A percentile compares a stretch with the other conserved stretches of the same genome.
These are phyloP conservation scores for Paraurostyla sp. DNA, from an alignment of 73 alveolate species.

Conservation along the genomic window DNA sequence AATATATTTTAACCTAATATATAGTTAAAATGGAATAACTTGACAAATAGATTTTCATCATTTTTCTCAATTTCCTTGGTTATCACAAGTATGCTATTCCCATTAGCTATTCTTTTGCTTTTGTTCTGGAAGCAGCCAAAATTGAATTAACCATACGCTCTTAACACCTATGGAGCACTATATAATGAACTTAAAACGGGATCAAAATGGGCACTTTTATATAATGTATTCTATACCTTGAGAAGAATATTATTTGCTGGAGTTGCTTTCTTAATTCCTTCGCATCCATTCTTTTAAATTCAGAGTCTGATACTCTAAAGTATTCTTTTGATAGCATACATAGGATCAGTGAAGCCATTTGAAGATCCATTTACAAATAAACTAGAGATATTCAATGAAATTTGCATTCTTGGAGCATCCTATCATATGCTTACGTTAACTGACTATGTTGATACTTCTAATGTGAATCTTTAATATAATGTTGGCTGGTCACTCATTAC, in stretches of 20 bases:
- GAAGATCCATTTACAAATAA: background rate
- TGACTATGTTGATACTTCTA: constrained; percentile 1
- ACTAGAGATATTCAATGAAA: constrained; percentile 20
- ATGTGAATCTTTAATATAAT: background rate
- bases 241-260: constrained; percentile 48
- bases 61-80: background rate
- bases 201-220: background rate
- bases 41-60: background rate
- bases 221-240: background rate
- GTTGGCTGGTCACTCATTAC: constrained; percentile 3
- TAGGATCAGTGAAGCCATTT: background rate
- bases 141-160: background rate
- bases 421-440: constrained; percentile 19
- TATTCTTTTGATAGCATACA: background rate
- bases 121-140: background rate
- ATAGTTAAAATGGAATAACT: background rate
- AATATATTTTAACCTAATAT: too few relatives aligned
- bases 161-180: constrained; percentile 4
- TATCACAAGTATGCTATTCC: background rate
- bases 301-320: background rate
- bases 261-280: background rate
- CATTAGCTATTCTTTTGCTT: background rate
- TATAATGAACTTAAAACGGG: background rate
- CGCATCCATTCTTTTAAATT: background rate
- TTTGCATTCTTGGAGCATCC: constrained; percentile 3